Percentiles rank a stretch among this genome's conserved stretches.
phyloP scores from a whole-genome alignment of 768 basidiomycete genomes.

The Rhizopogon salebrosus region DNA sequence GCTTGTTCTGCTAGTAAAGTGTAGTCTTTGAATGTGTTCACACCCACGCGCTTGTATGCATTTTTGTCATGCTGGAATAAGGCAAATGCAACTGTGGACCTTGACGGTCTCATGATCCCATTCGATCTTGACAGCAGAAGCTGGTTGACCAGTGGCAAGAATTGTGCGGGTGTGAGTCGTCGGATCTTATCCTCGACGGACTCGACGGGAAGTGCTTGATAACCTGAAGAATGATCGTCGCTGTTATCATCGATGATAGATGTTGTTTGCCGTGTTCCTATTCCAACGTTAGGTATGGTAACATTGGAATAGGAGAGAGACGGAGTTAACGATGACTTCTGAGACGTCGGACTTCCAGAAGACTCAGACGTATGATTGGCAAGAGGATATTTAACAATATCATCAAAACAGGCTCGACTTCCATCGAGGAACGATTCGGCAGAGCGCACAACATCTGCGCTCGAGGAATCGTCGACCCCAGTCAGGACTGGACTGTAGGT shows the following conservation, averaged over 20 bases:
- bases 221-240: conserved; percentile 2
- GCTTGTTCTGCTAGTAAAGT: conserved; percentile 18
- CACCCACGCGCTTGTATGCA: conserved; percentile 22
- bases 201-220: neutral
- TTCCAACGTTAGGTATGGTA: neutral
- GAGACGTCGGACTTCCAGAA: neutral
- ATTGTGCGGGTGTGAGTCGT: conserved; percentile 19
- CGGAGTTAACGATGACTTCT: neutral
- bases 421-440: neutral
- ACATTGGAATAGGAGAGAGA: neutral
- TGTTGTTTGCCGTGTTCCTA: neutral
- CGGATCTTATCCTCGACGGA: conserved; percentile 6
- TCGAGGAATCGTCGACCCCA: neutral
- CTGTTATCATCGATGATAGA: neutral
- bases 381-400: too few species aligned
- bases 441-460: neutral
- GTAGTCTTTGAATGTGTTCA: conserved; percentile 22
- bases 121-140: conserved; percentile 19
- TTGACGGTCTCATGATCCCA: conserved; percentile 29
- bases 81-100: conserved; percentile 32
- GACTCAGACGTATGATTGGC: neutral
- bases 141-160: conserved; percentile 23
- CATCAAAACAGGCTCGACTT: neutral
- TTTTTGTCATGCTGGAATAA: conserved; percentile 25
- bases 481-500: too few species aligned